phyloP scores from a whole-genome alignment of 208 protist species.

The Acanthamoeba divionensis region DNA sequence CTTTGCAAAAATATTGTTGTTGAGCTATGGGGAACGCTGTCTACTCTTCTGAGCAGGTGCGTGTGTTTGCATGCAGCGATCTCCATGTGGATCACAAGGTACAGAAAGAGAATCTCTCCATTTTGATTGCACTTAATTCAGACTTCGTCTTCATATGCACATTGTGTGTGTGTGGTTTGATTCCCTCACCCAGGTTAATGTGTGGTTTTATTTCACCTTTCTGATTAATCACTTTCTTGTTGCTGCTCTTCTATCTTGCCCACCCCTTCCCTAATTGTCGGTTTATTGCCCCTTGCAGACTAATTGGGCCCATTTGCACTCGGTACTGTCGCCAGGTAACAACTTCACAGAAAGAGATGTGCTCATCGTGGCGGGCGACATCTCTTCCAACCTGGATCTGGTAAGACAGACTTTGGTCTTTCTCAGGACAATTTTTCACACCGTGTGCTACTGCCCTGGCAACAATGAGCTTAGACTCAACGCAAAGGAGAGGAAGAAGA shows the following conservation, averaged over 20 bases:
- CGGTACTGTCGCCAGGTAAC: neutral
- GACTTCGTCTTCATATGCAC: neutral
- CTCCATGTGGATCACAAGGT: conserved; percentile 50
- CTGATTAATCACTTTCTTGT: too few species aligned
- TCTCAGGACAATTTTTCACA: conserved; percentile 4
- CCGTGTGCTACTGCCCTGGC: conserved; percentile 40
- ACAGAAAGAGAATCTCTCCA: neutral
- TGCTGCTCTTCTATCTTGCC: neutral
- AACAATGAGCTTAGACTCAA: conserved; percentile 22
- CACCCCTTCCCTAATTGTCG: neutral
- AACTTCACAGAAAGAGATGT: neutral
- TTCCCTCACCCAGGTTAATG: too few species aligned
- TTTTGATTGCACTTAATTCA: neutral
- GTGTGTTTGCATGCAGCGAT: conserved; percentile 38
- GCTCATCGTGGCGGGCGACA: conserved; percentile 47
- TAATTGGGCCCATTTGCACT: conserved; percentile 20
- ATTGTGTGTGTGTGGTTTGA: too few species aligned
- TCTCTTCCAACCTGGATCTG: neutral
- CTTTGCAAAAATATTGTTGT: too few species aligned
- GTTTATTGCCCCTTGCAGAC: neutral
- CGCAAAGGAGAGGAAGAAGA: too few species aligned
- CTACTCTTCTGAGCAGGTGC: too few species aligned
- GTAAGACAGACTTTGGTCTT: neutral
- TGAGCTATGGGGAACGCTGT: too few species aligned
- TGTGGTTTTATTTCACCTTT: too few species aligned